These are phyloP conservation scores for Gossypium stocksii DNA, from an alignment of 345 rosid species.

Conservation along the genomic window DNA sequence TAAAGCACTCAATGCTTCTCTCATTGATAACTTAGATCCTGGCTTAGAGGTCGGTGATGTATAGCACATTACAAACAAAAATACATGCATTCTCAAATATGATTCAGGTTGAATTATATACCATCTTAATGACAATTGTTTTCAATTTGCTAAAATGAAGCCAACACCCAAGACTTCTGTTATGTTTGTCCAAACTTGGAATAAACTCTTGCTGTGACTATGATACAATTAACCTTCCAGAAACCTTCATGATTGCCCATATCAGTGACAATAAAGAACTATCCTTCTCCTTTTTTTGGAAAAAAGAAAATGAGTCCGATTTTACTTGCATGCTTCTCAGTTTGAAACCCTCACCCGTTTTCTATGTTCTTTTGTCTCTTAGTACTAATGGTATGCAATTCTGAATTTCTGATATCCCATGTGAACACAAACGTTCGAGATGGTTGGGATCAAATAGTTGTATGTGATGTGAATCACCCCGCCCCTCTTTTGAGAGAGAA, in stretches of 20 bases:
- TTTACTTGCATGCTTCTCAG: too few species aligned
- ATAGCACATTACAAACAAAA: conserved; percentile 25
- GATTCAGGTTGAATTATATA: conserved; percentile 56
- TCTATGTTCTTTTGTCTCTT: background rate
- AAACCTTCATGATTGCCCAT: too few species aligned
- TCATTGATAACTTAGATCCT: background rate
- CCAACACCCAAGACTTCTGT: background rate
- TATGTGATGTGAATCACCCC: too few species aligned
- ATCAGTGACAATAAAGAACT: background rate
- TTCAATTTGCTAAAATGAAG: conserved; percentile 4
- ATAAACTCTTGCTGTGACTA: too few species aligned
- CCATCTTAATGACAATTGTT: background rate
- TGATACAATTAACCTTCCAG: too few species aligned
- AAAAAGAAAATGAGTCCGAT: background rate
- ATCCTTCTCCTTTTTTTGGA: background rate
- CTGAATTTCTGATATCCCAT: background rate
- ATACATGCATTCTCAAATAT: conserved; percentile 46
- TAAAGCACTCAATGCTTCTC: conserved; percentile 34
- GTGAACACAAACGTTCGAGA: background rate
- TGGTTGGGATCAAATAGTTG: background rate
- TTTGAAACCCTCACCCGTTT: too few species aligned
- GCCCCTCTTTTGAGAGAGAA: background rate
- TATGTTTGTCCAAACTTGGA: background rate
- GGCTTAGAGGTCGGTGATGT: too few species aligned
- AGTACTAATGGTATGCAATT: background rate